Percentiles rank a stretch among this genome's conserved stretches.
Evolutionary conservation across 1,284 basidiomycete genomes (phyloP).

Genomic region (Sphagnurus paluster): DNA sequence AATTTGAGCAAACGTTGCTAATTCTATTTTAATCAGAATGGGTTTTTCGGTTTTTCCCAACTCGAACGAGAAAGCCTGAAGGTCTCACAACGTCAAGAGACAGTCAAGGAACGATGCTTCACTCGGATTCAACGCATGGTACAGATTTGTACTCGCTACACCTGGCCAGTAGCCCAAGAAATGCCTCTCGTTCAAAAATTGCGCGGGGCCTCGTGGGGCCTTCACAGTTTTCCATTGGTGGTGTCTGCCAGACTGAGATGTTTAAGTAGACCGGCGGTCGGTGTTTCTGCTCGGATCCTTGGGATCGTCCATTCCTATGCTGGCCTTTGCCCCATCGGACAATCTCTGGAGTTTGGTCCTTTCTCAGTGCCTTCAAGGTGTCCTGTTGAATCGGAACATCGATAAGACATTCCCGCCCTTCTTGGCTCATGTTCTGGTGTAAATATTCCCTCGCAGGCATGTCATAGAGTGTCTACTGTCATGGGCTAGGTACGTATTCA

Average conservation of each 20-base stretch:
- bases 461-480: constrained; percentile 45
- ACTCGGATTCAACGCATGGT: too few relatives aligned
- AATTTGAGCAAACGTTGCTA: too few relatives aligned
- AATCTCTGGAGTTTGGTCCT: constrained; percentile 20
- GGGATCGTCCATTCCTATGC: constrained; percentile 34
- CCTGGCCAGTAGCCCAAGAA: too few relatives aligned
- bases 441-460: constrained; percentile 23
- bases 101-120: too few relatives aligned
- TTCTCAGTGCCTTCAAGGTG: constrained; percentile 24
- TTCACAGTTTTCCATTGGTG: constrained; percentile 40
- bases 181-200: too few relatives aligned
- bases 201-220: too few relatives aligned
- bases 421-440: neutral
- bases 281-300: constrained; percentile 37
- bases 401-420: constrained; percentile 6
- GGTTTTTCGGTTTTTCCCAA: too few relatives aligned
- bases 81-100: too few relatives aligned
- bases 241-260: constrained; percentile 36
- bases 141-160: too few relatives aligned
- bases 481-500: constrained; percentile 38
- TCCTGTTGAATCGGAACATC: constrained; percentile 36
- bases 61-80: too few relatives aligned
- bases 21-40: too few relatives aligned
- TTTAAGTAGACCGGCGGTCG: constrained; percentile 37
- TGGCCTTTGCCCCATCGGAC: constrained; percentile 37